A percentile compares a stretch with the other conserved stretches of the same genome.
phyloP scores from a whole-genome alignment of 805 yeast species.

The Candida ponderosae region DNA sequence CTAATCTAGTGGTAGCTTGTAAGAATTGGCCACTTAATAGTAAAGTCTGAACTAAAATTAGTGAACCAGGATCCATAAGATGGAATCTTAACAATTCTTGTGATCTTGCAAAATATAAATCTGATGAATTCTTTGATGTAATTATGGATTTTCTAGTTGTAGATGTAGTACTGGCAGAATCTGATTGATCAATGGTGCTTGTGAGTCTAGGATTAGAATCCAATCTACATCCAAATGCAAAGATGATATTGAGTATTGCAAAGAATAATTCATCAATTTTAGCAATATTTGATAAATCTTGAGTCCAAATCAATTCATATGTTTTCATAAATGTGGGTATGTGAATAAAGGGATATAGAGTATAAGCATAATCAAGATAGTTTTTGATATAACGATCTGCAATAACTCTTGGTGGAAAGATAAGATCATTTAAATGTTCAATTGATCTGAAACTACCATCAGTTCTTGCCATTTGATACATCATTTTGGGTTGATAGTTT shows the following conservation, averaged over 20 bases:
- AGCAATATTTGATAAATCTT: not conserved
- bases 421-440: too few species aligned
- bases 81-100: slow-evolving; percentile 13
- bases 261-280: slow-evolving; percentile 15
- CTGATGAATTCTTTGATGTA: slow-evolving; percentile 2
- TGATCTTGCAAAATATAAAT: slow-evolving; percentile 18
- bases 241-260: slow-evolving; percentile 18
- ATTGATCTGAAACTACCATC: too few species aligned
- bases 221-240: slow-evolving; percentile 15
- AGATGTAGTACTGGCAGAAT: too few species aligned
- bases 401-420: slow-evolving; percentile 13
- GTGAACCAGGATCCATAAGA: slow-evolving; percentile 17
- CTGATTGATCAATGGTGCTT: too few species aligned
- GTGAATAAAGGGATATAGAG: slow-evolving; percentile 19
- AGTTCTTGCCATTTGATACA: too few species aligned
- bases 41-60: slow-evolving; percentile 18
- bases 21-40: slow-evolving; percentile 18
- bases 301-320: slow-evolving; percentile 15
- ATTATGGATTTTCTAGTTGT: too few species aligned
- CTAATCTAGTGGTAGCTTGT: slow-evolving; percentile 18
- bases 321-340: slow-evolving; percentile 17
- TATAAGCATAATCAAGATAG: slow-evolving; percentile 17
- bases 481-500: too few species aligned
- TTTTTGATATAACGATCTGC: slow-evolving; percentile 18
- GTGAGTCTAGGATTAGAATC: too few species aligned